Evolutionary conservation across 1,284 basidiomycete genomes (phyloP).

Genomic region (Earliella scabrosa): DNA sequence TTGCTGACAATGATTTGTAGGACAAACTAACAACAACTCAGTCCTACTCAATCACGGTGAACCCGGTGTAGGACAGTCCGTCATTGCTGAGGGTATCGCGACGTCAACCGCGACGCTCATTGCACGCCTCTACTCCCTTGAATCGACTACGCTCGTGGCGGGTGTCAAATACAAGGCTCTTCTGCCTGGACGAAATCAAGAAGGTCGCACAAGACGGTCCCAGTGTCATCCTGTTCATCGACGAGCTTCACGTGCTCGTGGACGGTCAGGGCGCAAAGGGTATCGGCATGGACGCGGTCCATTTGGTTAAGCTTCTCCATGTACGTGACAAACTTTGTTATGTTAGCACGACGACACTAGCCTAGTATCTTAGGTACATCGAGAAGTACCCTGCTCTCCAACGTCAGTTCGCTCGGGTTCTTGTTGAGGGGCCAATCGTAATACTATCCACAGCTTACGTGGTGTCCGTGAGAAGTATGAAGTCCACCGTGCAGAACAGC

Average conservation of each 20-base stretch:
- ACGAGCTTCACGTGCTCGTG: slow-evolving; percentile 94
- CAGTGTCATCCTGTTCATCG: slow-evolving; percentile 93
- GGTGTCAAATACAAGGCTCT: slow-evolving; percentile 96
- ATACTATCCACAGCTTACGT: slow-evolving; percentile 93
- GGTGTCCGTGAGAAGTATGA: slow-evolving; percentile 87
- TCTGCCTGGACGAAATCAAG: slow-evolving; percentile 90
- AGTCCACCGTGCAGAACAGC: slow-evolving; percentile 82
- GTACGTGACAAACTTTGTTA: slow-evolving; percentile 90
- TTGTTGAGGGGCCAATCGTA: slow-evolving; percentile 95
- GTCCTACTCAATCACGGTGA: slow-evolving; percentile 94
- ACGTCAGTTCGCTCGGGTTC: slow-evolving; percentile 92
- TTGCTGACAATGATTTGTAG: slow-evolving; percentile 43
- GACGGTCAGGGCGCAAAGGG: slow-evolving; percentile 77
- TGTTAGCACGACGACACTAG: slow-evolving; percentile 94
- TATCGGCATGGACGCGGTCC: slow-evolving; percentile 86
- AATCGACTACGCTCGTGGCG: slow-evolving; percentile 96
- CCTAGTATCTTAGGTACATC: slow-evolving; percentile 95
- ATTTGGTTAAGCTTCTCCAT: slow-evolving; percentile 88
- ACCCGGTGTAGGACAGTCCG: slow-evolving; percentile 93
- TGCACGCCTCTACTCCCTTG: slow-evolving; percentile 83
- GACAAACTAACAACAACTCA: slow-evolving; percentile 92
- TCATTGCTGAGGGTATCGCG: slow-evolving; percentile 95
- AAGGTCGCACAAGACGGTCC: slow-evolving; percentile 85
- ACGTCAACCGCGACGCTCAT: slow-evolving; percentile 91
- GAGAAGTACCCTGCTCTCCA: slow-evolving; percentile 96